Evolutionary conservation across 75 land plant species (phyloP).

Genomic region (Sequoia sempervirens): DNA sequence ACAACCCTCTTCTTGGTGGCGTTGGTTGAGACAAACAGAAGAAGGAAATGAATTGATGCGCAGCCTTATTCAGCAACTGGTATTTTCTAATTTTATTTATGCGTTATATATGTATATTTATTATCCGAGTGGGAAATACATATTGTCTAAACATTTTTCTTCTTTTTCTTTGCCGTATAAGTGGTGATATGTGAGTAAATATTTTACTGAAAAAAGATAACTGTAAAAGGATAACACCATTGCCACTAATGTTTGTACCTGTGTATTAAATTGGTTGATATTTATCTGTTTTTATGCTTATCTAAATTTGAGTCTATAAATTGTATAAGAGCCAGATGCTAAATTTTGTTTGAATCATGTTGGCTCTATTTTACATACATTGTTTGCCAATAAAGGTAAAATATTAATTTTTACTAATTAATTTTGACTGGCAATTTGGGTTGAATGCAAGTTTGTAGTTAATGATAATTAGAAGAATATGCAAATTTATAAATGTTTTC

Average conservation of each 20-base stretch:
- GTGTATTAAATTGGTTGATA: not conserved
- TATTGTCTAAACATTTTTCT: not conserved
- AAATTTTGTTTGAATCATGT: not conserved
- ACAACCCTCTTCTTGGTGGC: constrained; percentile 93
- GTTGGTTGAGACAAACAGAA: constrained; percentile 83
- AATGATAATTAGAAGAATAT: not conserved
- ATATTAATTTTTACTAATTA: not conserved
- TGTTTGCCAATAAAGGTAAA: not conserved
- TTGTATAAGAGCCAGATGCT: not conserved
- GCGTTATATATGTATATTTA: not conserved
- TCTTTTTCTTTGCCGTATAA: not conserved
- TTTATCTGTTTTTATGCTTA: not conserved
- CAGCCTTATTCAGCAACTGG: constrained; percentile 76
- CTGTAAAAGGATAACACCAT: not conserved
- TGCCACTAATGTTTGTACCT: not conserved
- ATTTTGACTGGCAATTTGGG: not conserved
- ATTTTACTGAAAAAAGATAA: too few relatives aligned
- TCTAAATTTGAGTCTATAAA: not conserved
- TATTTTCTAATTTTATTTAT: constrained; percentile 17
- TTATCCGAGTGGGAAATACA: not conserved
- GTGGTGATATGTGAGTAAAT: not conserved
- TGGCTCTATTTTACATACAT: not conserved
- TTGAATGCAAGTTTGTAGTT: not conserved
- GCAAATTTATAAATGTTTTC: not conserved
- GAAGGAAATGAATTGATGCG: constrained; percentile 78